phyloP scores from a whole-genome alignment of 768 basidiomycete species.

The Coprinopsis marcescibilis region DNA sequence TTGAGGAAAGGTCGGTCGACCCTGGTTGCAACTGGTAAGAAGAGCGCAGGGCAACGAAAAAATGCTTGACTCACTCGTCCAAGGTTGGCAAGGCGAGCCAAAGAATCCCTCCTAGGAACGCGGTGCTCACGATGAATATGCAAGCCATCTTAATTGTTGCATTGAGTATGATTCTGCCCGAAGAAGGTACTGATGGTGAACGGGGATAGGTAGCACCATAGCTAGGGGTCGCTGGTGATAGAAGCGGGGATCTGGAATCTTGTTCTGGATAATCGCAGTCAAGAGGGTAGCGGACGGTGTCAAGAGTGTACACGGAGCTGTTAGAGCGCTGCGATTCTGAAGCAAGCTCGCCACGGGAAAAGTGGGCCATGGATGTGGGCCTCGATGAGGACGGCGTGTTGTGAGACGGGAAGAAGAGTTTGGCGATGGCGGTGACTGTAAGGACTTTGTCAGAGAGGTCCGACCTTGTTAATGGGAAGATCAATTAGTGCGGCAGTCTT shows the following conservation, averaged over 20 bases:
- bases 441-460: conserved; percentile 3
- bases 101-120: conserved; percentile 70
- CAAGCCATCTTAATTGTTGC: conserved; percentile 81
- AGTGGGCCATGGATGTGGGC: conserved; percentile 17
- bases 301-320: conserved; percentile 55
- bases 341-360: conserved; percentile 16
- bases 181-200: conserved; percentile 34
- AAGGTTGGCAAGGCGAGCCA: conserved; percentile 77
- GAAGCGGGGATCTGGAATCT: conserved; percentile 31
- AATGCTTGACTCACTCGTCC: conserved; percentile 53
- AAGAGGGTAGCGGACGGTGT: conserved; percentile 42
- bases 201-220: conserved; percentile 51
- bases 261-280: conserved; percentile 24
- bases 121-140: conserved; percentile 66
- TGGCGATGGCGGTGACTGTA: background rate
- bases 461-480: too few species aligned
- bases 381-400: background rate
- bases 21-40: conserved; percentile 31
- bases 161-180: conserved; percentile 61
- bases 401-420: background rate
- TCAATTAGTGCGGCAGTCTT: background rate
- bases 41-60: background rate
- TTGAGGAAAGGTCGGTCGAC: conserved; percentile 70
- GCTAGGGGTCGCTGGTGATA: conserved; percentile 35
- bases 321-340: conserved; percentile 16